These are phyloP conservation scores for Coemansia sp. DNA, from an alignment of 192 early-diverging fungal genomes.

Conservation along the genomic window DNA sequence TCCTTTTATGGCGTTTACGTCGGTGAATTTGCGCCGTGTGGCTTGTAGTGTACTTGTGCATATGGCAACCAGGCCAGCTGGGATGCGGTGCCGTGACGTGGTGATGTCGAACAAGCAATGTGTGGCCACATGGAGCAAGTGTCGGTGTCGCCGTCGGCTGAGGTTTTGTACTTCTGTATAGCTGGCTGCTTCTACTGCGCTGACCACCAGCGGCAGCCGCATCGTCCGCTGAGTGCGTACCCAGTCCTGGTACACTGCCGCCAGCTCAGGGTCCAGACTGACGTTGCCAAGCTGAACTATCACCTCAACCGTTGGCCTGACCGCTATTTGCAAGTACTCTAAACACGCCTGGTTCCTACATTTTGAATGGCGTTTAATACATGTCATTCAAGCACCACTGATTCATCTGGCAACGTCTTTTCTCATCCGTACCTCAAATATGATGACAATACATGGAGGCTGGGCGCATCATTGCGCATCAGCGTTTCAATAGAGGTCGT, in stretches of 20 bases:
- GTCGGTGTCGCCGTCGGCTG: slow-evolving; percentile 42
- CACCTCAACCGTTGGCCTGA: slow-evolving; percentile 39
- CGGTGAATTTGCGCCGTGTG: slow-evolving; percentile 29
- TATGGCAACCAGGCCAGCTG: slow-evolving; percentile 35
- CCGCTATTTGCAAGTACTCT: slow-evolving; percentile 38
- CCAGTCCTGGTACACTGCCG: slow-evolving; percentile 49
- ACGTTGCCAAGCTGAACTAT: slow-evolving; percentile 29
- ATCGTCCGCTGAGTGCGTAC: slow-evolving; percentile 21
- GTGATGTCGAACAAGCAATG: slow-evolving; percentile 45
- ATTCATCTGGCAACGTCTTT: too few species aligned
- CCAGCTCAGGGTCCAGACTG: slow-evolving; percentile 41
- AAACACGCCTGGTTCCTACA: slow-evolving; percentile 28
- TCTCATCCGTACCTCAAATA: slow-evolving; percentile 19
- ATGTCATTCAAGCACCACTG: too few species aligned
- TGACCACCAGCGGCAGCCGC: slow-evolving; percentile 25
- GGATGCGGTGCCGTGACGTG: slow-evolving; percentile 26
- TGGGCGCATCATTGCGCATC: slow-evolving; percentile 52
- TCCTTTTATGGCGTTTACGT: slow-evolving; percentile 23
- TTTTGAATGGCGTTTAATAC: too few species aligned
- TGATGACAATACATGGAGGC: slow-evolving; percentile 44
- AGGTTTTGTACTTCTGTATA: slow-evolving; percentile 54
- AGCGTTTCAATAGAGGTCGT: slow-evolving; percentile 38
- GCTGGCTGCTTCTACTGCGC: slow-evolving; percentile 39
- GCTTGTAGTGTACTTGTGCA: slow-evolving; percentile 35
- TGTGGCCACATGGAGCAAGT: slow-evolving; percentile 35